These are phyloP conservation scores for Ampelomyces quisqualis DNA, from an alignment of 2,329 filamentous ascomycete species.

Conservation along the genomic window DNA sequence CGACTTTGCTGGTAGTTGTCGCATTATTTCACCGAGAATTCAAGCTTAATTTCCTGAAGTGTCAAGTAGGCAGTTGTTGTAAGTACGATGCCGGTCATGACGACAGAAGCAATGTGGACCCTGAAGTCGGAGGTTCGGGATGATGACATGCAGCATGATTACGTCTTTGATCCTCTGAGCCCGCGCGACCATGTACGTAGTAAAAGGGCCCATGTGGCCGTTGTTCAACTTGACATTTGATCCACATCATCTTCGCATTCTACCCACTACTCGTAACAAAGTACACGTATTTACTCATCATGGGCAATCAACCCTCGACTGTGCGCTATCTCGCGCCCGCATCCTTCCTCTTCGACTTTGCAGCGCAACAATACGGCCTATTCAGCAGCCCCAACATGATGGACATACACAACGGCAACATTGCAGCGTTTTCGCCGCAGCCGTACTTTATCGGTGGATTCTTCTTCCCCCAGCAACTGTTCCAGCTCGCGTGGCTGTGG, in stretches of 20 bases:
- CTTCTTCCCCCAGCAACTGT: constrained; percentile 62
- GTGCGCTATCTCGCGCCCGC: constrained; percentile 57
- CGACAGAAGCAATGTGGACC: too few species aligned
- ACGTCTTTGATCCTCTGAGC: background rate
- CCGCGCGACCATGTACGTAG: background rate
- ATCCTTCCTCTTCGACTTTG: constrained; percentile 59
- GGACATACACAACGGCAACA: constrained; percentile 58
- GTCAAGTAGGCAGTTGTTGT: too few species aligned
- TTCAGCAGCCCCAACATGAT: constrained; percentile 60
- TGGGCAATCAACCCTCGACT: constrained; percentile 57
- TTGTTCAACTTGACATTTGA: background rate
- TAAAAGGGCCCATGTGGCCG: background rate
- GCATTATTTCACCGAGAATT: too few species aligned
- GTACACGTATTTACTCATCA: constrained; percentile 21
- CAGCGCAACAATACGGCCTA: constrained; percentile 61
- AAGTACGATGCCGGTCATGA: too few species aligned
- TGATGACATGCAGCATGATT: background rate
- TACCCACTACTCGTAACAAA: background rate
- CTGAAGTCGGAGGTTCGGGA: too few species aligned
- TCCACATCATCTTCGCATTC: too few species aligned
- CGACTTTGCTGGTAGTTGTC: too few species aligned
- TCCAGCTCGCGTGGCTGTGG: constrained; percentile 61
- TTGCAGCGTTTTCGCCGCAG: constrained; percentile 61
- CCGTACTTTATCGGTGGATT: constrained; percentile 61
- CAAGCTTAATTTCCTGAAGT: too few species aligned